These are phyloP conservation scores for Chaetothyriales sp. DNA, from an alignment of 2,329 filamentous ascomycete genomes.

Conservation along the genomic window DNA sequence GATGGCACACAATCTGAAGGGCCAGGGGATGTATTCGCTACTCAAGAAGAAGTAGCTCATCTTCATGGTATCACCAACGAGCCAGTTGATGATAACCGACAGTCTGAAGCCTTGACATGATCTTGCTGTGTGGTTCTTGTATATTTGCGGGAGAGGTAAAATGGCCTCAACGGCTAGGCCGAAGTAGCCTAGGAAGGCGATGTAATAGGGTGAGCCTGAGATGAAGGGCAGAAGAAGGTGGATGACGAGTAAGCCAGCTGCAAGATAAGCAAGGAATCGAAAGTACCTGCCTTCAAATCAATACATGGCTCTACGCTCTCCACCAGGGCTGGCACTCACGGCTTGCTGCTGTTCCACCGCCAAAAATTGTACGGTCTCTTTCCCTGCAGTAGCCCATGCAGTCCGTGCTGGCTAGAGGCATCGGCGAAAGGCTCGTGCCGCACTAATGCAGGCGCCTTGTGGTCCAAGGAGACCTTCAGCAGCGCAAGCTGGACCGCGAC, in stretches of 20 bases:
- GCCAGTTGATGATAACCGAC: slow-evolving; percentile 35
- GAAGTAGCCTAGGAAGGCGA: slow-evolving; percentile 30
- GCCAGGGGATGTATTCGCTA: slow-evolving; percentile 31
- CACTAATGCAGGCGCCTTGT: slow-evolving; percentile 33
- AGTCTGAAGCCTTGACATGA: slow-evolving; percentile 38
- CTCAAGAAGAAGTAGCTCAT: slow-evolving; percentile 38
- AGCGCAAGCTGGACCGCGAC: slow-evolving; percentile 44
- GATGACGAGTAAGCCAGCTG: slow-evolving; percentile 33
- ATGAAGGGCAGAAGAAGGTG: slow-evolving; percentile 41
- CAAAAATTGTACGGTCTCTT: slow-evolving; percentile 48
- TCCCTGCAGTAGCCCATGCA: slow-evolving; percentile 16
- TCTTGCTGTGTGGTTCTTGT: slow-evolving; percentile 33
- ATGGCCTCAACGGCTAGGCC: slow-evolving; percentile 36
- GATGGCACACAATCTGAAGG: slow-evolving; percentile 36
- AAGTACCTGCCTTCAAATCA: slow-evolving; percentile 7
- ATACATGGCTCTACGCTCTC: not conserved
- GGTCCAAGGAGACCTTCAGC: slow-evolving; percentile 47
- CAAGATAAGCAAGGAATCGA: slow-evolving; percentile 9
- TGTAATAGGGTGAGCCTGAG: slow-evolving; percentile 29
- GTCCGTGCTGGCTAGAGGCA: slow-evolving; percentile 5
- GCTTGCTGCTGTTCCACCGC: slow-evolving; percentile 45
- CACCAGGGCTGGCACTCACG: slow-evolving; percentile 26
- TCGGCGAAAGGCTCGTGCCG: slow-evolving; percentile 30
- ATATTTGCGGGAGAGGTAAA: slow-evolving; percentile 35
- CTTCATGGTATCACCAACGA: slow-evolving; percentile 38